These are phyloP conservation scores for Carnegiea gigantea DNA, from an alignment of 179 eudicot genomes.

Conservation along the genomic window DNA sequence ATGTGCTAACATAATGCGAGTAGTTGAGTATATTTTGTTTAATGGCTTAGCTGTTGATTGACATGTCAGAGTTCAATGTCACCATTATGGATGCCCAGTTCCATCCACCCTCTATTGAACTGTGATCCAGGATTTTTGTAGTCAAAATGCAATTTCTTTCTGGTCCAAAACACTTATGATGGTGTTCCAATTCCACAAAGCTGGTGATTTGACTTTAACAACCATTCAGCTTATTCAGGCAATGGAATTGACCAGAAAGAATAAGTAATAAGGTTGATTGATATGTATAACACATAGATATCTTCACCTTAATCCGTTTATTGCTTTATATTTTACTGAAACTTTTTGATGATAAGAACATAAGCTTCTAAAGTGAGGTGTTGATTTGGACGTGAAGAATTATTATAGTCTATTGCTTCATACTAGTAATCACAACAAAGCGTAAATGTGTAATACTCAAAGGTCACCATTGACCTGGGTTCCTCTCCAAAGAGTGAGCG, in stretches of 20 bases:
- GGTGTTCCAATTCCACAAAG: background rate
- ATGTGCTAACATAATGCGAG: background rate
- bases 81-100: background rate
- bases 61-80: background rate
- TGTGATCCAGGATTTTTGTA: background rate
- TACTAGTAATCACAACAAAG: background rate
- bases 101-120: background rate
- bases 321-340: background rate
- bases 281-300: background rate
- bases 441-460: too few species aligned
- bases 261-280: too few species aligned
- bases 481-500: background rate
- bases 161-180: background rate
- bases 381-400: background rate
- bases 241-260: background rate
- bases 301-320: background rate
- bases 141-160: background rate
- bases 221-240: background rate
- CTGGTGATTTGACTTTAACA: background rate
- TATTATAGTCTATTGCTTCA: background rate
- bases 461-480: background rate
- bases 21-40: background rate
- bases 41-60: background rate
- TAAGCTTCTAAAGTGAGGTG: background rate
- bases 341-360: background rate